Percentiles rank a stretch among this genome's conserved stretches.
Conservation (phyloP, 306 rosid genomes). For the Quillaja saponaria region DNA sequence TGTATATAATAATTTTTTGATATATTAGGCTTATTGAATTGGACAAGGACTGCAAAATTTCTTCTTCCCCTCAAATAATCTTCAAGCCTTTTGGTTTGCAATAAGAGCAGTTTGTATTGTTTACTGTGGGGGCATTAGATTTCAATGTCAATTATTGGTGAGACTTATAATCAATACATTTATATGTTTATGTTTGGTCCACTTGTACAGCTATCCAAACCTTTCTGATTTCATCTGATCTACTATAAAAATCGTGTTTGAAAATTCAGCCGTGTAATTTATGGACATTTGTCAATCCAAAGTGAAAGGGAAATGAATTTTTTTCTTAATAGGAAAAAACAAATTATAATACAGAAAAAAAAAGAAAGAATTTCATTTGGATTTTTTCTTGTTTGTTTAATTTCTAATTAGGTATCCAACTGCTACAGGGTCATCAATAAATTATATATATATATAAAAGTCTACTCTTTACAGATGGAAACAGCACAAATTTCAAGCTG, state of each 20-base stretch:
- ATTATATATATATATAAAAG: too few species aligned
- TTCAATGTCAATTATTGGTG: slow-evolving; percentile 47
- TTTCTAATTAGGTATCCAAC: too few species aligned
- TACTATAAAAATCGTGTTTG: too few species aligned
- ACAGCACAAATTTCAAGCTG: too few species aligned
- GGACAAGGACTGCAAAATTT: neutral
- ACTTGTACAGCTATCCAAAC: slow-evolving; percentile 40
- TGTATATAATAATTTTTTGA: neutral
- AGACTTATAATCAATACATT: slow-evolving; percentile 32
- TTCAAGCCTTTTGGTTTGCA: slow-evolving; percentile 11
- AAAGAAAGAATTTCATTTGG: neutral
- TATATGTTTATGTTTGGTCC: slow-evolving; percentile 36
- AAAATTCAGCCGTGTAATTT: too few species aligned
- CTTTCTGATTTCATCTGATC: too few species aligned
- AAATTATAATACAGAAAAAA: neutral
- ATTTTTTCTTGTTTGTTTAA: neutral
- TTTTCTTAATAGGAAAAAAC: too few species aligned
- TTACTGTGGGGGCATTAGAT: slow-evolving; percentile 5
- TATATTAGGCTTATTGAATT: neutral
- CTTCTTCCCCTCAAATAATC: neutral
- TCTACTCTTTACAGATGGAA: too few species aligned
- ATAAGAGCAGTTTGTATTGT: neutral
- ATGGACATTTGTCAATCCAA: too few species aligned
- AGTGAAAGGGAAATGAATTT: too few species aligned
- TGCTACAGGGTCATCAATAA: too few species aligned